A percentile compares a stretch with the other conserved stretches of the same genome.
phyloP scores from a whole-genome alignment of 2,329 filamentous ascomycete species.

The Claviceps fusiformis region DNA sequence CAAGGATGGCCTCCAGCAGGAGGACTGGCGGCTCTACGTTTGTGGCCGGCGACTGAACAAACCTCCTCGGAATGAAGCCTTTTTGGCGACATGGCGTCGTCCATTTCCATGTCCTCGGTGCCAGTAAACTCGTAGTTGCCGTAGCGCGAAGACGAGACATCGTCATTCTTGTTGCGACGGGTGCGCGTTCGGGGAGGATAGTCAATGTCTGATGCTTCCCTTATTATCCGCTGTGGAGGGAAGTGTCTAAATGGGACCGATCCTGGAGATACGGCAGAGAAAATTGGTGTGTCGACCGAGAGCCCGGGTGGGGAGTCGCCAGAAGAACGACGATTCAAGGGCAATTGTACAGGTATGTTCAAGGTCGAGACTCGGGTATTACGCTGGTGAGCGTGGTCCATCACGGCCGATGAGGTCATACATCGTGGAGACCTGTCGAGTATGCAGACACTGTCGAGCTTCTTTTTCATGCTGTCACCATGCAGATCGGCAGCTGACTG shows the following conservation, averaged over 20 bases:
- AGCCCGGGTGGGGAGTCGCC: constrained; percentile 18
- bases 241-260: constrained; percentile 27
- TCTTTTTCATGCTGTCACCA: constrained; percentile 39
- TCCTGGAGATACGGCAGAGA: constrained; percentile 35
- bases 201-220: constrained; percentile 32
- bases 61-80: constrained; percentile 36
- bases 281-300: constrained; percentile 30
- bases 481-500: constrained; percentile 32
- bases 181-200: constrained; percentile 31
- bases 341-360: constrained; percentile 32
- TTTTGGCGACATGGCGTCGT: constrained; percentile 37
- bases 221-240: constrained; percentile 29
- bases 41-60: constrained; percentile 30
- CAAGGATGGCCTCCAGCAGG: constrained; percentile 31
- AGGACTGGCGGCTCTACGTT: constrained; percentile 43
- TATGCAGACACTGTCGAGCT: constrained; percentile 34
- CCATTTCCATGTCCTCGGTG: constrained; percentile 33
- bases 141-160: constrained; percentile 31
- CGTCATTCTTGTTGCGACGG: constrained; percentile 39
- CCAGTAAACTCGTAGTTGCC: constrained; percentile 28
- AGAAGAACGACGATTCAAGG: constrained; percentile 22
- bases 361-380: constrained; percentile 25
- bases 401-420: constrained; percentile 27
- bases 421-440: constrained; percentile 34
- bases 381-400: constrained; percentile 23